Evolutionary conservation across 176 grass and related monocot genomes (phyloP).

Genomic region (Secale cereale): DNA sequence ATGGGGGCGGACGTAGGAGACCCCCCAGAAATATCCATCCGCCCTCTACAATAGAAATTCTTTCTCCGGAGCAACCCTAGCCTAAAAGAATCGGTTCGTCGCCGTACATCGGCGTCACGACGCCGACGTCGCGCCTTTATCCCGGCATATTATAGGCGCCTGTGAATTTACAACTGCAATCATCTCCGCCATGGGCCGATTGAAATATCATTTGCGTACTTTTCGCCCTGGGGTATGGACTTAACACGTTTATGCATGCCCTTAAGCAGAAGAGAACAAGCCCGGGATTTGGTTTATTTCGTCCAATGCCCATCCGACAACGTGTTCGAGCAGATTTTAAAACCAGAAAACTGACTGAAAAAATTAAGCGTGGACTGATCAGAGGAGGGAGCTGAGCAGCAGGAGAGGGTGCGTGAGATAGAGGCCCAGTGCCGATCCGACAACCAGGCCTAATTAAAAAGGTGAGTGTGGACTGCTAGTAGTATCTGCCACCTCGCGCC

Average conservation of each 20-base stretch:
- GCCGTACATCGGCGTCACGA: conserved; percentile 34
- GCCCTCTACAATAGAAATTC: not conserved
- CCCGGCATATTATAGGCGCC: conserved; percentile 22
- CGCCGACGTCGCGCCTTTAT: conserved; percentile 36
- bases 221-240: not conserved
- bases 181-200: conserved; percentile 2
- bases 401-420: too few species aligned
- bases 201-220: not conserved
- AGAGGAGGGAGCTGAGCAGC: not conserved
- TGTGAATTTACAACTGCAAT: conserved; percentile 31
- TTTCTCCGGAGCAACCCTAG: not conserved
- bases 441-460: conserved; percentile 52
- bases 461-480: conserved; percentile 8
- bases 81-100: conserved; percentile 42
- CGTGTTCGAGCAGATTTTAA: conserved; percentile 20
- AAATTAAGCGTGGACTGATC: too few species aligned
- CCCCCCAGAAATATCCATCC: conserved; percentile 24
- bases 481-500: conserved; percentile 32
- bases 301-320: conserved; percentile 41
- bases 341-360: not conserved
- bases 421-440: conserved; percentile 26
- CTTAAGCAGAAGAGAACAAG: conserved; percentile 9
- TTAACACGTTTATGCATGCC: not conserved
- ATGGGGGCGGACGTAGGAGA: conserved; percentile 2
- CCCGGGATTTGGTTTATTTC: conserved; percentile 16